phyloP scores from a whole-genome alignment of 129 eudicot species.

The Helianthus annuus region HanXRQr2.0-SUNRISE NC_035433.2:96009541-96010040 shows the following conservation, averaged over 20 bases:
- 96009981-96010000: constrained; percentile 74
- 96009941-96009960: too few relatives aligned
- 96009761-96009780: constrained; percentile 57
- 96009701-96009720: constrained; percentile 90
- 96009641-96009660: constrained; percentile 98
- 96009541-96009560: too few relatives aligned
- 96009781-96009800: constrained; percentile 67
- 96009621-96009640: constrained; percentile 63
- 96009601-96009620: neutral
- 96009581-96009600: constrained; percentile 9
- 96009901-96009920: too few relatives aligned
- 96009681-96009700: constrained; percentile 76
- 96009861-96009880: too few relatives aligned
- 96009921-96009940: too few relatives aligned
- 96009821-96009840: constrained; percentile 42
- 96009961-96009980: constrained; percentile 54
- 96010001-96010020: constrained; percentile 98
- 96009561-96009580: too few relatives aligned
- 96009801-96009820: constrained; percentile 70
- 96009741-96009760: constrained; percentile 89
- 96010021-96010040: constrained; percentile 76
- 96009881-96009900: constrained; percentile 40
- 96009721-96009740: constrained; percentile 96
- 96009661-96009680: constrained; percentile 72
- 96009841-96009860: constrained; percentile 9